Base-by-base conservation (phyloP, 768 basidiomycete species). In the Mycena floridula region DNA sequence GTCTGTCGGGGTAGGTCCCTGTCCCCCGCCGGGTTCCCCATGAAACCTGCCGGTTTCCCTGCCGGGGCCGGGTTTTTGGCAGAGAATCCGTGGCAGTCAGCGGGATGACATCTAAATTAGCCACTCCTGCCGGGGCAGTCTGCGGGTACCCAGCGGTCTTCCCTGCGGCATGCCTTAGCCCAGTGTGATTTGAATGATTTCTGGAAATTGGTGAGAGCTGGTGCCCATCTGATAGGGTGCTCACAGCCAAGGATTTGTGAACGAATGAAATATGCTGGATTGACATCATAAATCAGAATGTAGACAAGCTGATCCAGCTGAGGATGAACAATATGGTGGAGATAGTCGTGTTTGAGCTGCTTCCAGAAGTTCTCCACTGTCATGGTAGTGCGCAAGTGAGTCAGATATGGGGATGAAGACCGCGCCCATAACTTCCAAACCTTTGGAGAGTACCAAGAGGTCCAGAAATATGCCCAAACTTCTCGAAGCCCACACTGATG, bases 341-440 rank as follows among this genome's bases (percentile, higher is more conserved):
- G 55, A 41, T 50, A 51, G 24, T 56, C 42, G 23, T 65, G 64
- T 40, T 64, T 65, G 4, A 65, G 48, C 24, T 58, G 58, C 2
- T 45, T 20, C 60, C 60, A 64, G 46, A 59, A 59, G 47, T 61
- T 61, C 42, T 65, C 59, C 13, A 56, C 58, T 20, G 22, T 46
- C 60, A 64, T 65, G 3, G 62, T 66, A 0, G 59, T 65, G 2
- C 54, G 42, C 18, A 54, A 46, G 2, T 53, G 42, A 4, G 59
- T 57, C 1, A 64, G 22, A 22, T 49, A 49, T 1, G 47, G 47
- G 5, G 59, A 49, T n/a, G n/a, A n/a, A 9, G 63, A 62, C 3
- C 56, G 46, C 7, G 65, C 62, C 65, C 64, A 66, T 1, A 65
- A 54, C 15, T 41, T 46, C 64, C 64, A 68, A 50, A 48, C 55